These are phyloP conservation scores for Asterochloris erici DNA, from an alignment of 139 green algal species.

Conservation along the genomic window DNA sequence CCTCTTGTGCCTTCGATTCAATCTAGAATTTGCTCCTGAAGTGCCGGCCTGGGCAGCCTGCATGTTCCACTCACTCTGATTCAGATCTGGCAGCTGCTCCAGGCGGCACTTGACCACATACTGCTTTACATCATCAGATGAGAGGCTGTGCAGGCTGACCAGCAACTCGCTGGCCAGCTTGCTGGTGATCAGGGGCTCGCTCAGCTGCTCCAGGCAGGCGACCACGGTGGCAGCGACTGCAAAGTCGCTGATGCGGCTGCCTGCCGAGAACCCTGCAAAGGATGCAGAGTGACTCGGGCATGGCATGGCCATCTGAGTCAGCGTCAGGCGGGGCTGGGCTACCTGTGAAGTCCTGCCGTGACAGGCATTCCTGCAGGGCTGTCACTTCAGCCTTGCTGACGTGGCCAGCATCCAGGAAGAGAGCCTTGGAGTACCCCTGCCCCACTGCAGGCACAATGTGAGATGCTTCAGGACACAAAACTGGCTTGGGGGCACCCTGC, in stretches of 20 bases:
- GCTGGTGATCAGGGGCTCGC: constrained; percentile 8
- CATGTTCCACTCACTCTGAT: background rate
- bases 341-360: too few species aligned
- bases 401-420: too few species aligned
- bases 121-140: constrained; percentile 7
- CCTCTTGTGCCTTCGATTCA: too few species aligned
- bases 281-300: background rate
- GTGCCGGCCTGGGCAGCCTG: too few species aligned
- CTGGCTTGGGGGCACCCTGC: too few species aligned
- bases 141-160: background rate
- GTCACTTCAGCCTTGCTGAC: too few species aligned
- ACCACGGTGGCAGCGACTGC: constrained; percentile 6
- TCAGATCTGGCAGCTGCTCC: constrained; percentile 6
- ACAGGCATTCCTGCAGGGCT: too few species aligned
- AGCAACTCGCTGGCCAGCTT: constrained; percentile 14
- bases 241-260: background rate
- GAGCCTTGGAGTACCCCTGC: too few species aligned
- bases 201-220: background rate
- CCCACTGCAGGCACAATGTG: too few species aligned
- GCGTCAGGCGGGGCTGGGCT: background rate
- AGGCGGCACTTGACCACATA: constrained; percentile 15
- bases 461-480: too few species aligned
- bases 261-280: background rate
- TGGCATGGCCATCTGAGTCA: background rate
- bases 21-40: too few species aligned